Conservation (phyloP, 1,139 yeast species). For the Arxiozyma slooffiae region DNA sequence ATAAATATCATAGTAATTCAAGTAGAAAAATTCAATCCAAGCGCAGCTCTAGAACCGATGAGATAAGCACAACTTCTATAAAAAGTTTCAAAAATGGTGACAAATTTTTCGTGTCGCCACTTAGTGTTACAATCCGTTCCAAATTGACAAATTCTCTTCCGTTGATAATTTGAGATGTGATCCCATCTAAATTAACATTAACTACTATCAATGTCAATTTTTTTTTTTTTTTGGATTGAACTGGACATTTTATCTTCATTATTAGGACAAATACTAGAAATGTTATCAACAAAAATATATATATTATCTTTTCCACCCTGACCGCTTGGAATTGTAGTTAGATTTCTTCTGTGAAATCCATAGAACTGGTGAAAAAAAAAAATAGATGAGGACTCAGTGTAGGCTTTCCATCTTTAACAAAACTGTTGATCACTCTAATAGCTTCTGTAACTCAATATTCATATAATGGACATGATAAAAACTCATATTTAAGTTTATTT, state of each 20-base stretch:
- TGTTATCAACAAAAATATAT: background rate
- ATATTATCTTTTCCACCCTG: background rate
- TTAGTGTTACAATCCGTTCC: constrained; percentile 27
- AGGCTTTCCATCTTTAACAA: constrained; percentile 13
- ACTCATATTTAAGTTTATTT: constrained; percentile 41
- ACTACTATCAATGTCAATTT: background rate
- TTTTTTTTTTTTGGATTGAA: constrained; percentile 4
- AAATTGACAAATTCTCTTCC: constrained; percentile 11
- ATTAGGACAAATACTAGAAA: background rate
- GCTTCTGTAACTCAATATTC: constrained; percentile 38
- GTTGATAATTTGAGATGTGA: background rate
- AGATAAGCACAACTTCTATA: constrained; percentile 32
- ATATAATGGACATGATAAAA: constrained; percentile 38
- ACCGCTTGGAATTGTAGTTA: background rate
- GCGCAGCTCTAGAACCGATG: constrained; percentile 25
- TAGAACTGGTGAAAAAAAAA: background rate
- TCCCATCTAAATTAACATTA: background rate
- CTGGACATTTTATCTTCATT: background rate
- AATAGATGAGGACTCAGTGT: background rate
- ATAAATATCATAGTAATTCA: constrained; percentile 29
- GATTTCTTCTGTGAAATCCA: background rate
- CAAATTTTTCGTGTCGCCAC: constrained; percentile 12
- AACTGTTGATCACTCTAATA: constrained; percentile 26
- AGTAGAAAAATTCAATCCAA: constrained; percentile 2
- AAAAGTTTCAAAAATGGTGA: constrained; percentile 26